phyloP scores from a whole-genome alignment of 2,329 filamentous ascomycete species.

The Myriosclerotinia duriaeana region DNA sequence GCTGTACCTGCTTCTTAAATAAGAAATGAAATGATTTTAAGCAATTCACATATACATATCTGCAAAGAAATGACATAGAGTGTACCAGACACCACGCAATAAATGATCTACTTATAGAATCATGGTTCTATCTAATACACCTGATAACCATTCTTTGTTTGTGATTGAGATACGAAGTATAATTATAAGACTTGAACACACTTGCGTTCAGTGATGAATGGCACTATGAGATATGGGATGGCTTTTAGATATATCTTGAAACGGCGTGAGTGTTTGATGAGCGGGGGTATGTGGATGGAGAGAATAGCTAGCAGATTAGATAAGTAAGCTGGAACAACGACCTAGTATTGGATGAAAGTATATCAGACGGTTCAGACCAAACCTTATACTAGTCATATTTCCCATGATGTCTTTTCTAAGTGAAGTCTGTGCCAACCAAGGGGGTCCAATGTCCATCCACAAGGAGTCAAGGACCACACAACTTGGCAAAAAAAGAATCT shows the following conservation, averaged over 20 bases:
- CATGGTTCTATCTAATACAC: neutral
- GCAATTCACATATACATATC: slow-evolving; percentile 21
- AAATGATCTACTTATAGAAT: slow-evolving; percentile 7
- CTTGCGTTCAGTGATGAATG: neutral
- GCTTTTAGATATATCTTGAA: slow-evolving; percentile 3
- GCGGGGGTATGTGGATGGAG: no score
- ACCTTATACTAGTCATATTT: no score
- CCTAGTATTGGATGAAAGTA: no score
- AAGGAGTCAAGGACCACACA: no score
- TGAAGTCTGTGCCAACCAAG: neutral
- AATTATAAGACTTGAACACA: neutral
- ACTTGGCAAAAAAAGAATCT: no score
- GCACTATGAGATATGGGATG: neutral
- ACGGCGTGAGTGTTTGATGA: slow-evolving; percentile 8
- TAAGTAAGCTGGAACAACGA: no score
- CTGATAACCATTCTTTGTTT: neutral
- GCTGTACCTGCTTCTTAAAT: slow-evolving; percentile 35
- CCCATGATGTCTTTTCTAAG: neutral
- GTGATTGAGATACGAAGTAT: neutral
- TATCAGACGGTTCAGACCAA: no score
- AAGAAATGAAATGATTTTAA: slow-evolving; percentile 3
- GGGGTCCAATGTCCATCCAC: no score
- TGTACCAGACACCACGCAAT: slow-evolving; percentile 6
- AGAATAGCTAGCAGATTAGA: no score
- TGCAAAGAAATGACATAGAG: slow-evolving; percentile 3